Percentiles rank a stretch among this genome's conserved stretches.
Conservation (phyloP, 176 grass and related monocot genomes). For the Zoysia pacifica region DNA sequence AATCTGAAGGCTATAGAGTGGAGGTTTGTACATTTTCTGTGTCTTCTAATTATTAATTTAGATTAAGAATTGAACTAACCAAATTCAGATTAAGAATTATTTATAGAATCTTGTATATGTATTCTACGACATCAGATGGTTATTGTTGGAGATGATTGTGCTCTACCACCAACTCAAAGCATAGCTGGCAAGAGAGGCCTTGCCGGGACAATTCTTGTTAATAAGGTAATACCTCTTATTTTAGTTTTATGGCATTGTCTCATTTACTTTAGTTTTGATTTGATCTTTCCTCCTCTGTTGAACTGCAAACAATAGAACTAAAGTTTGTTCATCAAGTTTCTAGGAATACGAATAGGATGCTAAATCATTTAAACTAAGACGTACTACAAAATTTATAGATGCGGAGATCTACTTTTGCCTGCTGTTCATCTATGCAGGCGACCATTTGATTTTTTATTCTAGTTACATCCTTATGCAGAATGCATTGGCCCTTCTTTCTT, state of each 20-base stretch:
- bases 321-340: not conserved
- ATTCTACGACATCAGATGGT: constrained; percentile 46
- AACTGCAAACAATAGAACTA: constrained; percentile 8
- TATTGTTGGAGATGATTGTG: constrained; percentile 82
- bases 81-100: constrained; percentile 17
- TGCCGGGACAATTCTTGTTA: constrained; percentile 71
- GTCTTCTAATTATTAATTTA: constrained; percentile 14
- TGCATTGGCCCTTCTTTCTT: constrained; percentile 16
- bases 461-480: constrained; percentile 3
- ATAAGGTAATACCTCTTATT: constrained; percentile 52
- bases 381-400: not conserved
- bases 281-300: not conserved
- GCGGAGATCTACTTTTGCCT: not conserved
- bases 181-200: constrained; percentile 76
- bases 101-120: constrained; percentile 29
- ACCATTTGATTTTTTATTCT: constrained; percentile 9
- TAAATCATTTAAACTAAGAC: constrained; percentile 6
- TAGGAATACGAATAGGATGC: not conserved
- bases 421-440: not conserved
- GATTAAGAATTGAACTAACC: constrained; percentile 17
- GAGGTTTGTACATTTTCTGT: constrained; percentile 59
- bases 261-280: not conserved
- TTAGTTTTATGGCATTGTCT: constrained; percentile 3
- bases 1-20: constrained; percentile 96
- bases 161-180: constrained; percentile 56